phyloP scores from a whole-genome alignment of 2,329 filamentous ascomycete species.

The Cryphonectria parasitica region DNA sequence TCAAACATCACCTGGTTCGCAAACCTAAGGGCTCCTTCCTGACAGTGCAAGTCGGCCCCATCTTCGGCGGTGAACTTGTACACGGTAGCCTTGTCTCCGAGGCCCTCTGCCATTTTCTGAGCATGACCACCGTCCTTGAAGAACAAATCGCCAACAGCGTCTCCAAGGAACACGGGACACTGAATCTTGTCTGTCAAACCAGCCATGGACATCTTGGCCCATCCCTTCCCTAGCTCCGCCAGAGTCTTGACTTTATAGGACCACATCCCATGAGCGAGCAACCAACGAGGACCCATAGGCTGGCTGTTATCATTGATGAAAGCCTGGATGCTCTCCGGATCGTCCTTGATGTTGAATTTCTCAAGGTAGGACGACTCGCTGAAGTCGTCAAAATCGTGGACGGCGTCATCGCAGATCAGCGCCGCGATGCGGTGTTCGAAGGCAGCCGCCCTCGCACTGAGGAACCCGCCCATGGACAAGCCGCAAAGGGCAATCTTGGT shows the following conservation, averaged over 20 bases:
- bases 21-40: conserved; percentile 1
- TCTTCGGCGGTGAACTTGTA: conserved; percentile 2
- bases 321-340: conserved; percentile 29
- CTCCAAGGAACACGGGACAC: conserved; percentile 10
- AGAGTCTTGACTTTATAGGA: conserved; percentile 34
- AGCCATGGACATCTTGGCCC: conserved; percentile 4
- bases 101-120: conserved; percentile 8
- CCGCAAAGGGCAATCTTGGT: conserved; percentile 44
- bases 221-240: not conserved
- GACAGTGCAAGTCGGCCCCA: conserved; percentile 9
- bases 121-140: conserved; percentile 6
- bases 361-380: conserved; percentile 30
- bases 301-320: conserved; percentile 28
- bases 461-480: conserved; percentile 46
- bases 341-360: conserved; percentile 27
- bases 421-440: conserved; percentile 48
- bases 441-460: conserved; percentile 46
- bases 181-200: conserved; percentile 14
- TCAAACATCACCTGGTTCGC: conserved; percentile 7
- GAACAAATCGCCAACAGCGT: conserved; percentile 12
- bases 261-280: conserved; percentile 41
- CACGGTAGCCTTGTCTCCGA: conserved; percentile 13
- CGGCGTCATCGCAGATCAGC: conserved; percentile 44
- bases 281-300: conserved; percentile 37
- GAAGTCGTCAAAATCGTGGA: conserved; percentile 38